Evolutionary conservation across 768 basidiomycete genomes (phyloP).

Genomic region (Lyophyllum decastes): DNA sequence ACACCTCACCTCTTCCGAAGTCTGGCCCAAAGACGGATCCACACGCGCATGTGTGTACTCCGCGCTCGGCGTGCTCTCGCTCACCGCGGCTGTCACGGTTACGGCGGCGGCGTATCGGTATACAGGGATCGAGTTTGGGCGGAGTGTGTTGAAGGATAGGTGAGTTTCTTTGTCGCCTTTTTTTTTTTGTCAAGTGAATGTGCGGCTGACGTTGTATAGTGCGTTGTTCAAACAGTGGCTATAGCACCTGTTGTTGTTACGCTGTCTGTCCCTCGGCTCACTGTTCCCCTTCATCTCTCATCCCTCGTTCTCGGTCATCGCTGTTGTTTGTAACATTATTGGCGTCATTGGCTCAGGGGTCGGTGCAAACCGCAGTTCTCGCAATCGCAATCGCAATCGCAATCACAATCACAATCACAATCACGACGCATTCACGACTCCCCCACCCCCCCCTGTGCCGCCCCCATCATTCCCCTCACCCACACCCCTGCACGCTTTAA

Average conservation of each 20-base stretch:
- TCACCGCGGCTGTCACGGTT: background rate
- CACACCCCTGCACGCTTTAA: background rate
- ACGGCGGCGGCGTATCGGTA: conserved; percentile 1
- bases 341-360: background rate
- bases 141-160: conserved; percentile 2
- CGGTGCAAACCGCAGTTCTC: background rate
- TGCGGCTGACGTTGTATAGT: conserved; percentile 1
- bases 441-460: too few species aligned
- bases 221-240: conserved; percentile 4
- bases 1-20: conserved; percentile 10
- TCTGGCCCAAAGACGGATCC: conserved; percentile 13
- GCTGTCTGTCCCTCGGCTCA: too few species aligned
- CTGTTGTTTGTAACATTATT: conserved; percentile 2
- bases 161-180: background rate
- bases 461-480: background rate
- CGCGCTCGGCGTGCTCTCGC: background rate
- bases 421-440: too few species aligned
- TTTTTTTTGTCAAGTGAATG: background rate
- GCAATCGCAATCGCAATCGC: background rate
- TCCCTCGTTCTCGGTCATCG: background rate
- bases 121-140: background rate
- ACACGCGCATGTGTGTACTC: conserved; percentile 5
- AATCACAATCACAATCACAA: too few species aligned
- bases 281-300: too few species aligned
- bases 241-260: background rate